phyloP scores from a whole-genome alignment of 1,139 yeast genomes.

The Suhomyces choctaworum region DNA sequence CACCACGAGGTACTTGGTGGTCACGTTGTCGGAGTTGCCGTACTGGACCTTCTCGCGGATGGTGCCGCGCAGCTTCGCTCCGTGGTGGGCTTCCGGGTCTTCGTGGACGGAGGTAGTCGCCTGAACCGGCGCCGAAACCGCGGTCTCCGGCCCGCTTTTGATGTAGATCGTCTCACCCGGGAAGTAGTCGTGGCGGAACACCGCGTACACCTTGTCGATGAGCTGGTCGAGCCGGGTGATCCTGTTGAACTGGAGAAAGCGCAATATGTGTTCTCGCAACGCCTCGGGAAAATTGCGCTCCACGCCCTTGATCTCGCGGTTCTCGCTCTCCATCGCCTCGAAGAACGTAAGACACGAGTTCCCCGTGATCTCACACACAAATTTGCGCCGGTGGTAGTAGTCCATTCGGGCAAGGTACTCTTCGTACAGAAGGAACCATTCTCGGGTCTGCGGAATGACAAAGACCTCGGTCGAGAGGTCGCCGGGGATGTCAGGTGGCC shows the following conservation, averaged over 20 bases:
- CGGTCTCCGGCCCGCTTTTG: slow-evolving; percentile 23
- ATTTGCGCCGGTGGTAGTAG: slow-evolving; percentile 71
- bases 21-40: slow-evolving; percentile 56
- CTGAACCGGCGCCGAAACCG: not conserved
- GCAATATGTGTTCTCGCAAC: slow-evolving; percentile 82
- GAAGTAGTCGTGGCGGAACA: slow-evolving; percentile 79
- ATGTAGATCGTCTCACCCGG: slow-evolving; percentile 87
- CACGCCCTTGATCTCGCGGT: slow-evolving; percentile 64
- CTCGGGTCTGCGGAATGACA: slow-evolving; percentile 80
- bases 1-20: slow-evolving; percentile 64
- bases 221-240: slow-evolving; percentile 83
- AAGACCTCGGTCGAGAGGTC: slow-evolving; percentile 62
- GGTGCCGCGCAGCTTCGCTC: slow-evolving; percentile 38
- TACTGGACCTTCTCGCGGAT: slow-evolving; percentile 51
- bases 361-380: slow-evolving; percentile 95
- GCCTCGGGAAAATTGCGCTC: slow-evolving; percentile 88
- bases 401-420: slow-evolving; percentile 70
- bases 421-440: slow-evolving; percentile 79
- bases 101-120: slow-evolving; percentile 3
- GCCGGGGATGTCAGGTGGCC: slow-evolving; percentile 56
- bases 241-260: slow-evolving; percentile 79
- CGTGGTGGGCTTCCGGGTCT: slow-evolving; percentile 9
- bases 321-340: slow-evolving; percentile 82
- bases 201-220: slow-evolving; percentile 78
- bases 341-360: slow-evolving; percentile 87